Conservation (phyloP, 208 protist genomes). For the Acanthamoeba comandoni region DNA sequence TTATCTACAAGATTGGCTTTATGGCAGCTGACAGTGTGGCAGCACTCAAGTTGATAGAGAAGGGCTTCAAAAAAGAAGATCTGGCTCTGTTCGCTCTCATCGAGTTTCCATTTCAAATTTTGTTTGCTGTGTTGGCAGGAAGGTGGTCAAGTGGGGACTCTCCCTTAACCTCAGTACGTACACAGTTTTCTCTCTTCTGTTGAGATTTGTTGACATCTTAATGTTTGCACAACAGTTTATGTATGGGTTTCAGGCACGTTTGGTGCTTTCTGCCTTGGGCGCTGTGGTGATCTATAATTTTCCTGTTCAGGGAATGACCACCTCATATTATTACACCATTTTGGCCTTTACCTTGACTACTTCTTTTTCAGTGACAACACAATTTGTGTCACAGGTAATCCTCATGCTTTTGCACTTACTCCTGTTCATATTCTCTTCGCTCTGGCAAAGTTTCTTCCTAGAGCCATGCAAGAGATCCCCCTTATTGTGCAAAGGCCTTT, state of each 20-base stretch:
- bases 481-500: background rate
- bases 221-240: constrained; percentile 21
- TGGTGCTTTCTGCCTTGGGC: constrained; percentile 44
- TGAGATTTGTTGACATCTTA: background rate
- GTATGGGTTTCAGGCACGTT: constrained; percentile 16
- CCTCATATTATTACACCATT: constrained; percentile 9
- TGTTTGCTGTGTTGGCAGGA: constrained; percentile 77
- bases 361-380: constrained; percentile 56
- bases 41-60: constrained; percentile 79
- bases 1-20: constrained; percentile 78
- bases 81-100: constrained; percentile 77
- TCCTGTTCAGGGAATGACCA: constrained; percentile 13
- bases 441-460: constrained; percentile 2
- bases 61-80: constrained; percentile 81
- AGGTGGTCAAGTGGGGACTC: constrained; percentile 27
- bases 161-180: constrained; percentile 36
- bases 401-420: background rate
- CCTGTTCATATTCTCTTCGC: constrained; percentile 3
- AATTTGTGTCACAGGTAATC: constrained; percentile 64
- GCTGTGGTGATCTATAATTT: constrained; percentile 68
- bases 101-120: constrained; percentile 79
- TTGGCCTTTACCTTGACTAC: constrained; percentile 39
- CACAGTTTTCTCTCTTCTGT: background rate
- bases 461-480: background rate
- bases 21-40: constrained; percentile 71